Evolutionary conservation across 192 early-diverging fungal species (phyloP).

Genomic region (Glomus cerebriforme): DNA sequence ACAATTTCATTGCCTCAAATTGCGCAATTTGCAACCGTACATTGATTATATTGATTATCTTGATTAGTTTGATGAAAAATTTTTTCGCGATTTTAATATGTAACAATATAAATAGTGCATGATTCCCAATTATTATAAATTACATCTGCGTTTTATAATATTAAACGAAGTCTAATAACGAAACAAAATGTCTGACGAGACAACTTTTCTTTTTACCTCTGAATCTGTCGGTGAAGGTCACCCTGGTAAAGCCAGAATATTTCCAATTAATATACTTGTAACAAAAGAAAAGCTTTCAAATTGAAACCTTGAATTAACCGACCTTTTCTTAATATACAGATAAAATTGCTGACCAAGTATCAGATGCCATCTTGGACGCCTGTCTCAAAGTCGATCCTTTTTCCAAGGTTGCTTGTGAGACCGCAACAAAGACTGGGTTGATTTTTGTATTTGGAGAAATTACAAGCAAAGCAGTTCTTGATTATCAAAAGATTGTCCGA

Average conservation of each 20-base stretch:
- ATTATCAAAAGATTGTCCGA: slow-evolving; percentile 99
- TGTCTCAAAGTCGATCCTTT: slow-evolving; percentile 90
- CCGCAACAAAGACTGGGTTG: slow-evolving; percentile 99
- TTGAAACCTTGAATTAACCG: neutral
- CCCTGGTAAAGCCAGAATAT: slow-evolving; percentile 72
- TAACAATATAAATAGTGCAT: too few species aligned
- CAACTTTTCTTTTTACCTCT: slow-evolving; percentile 99
- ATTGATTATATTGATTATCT: too few species aligned
- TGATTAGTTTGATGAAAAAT: too few species aligned
- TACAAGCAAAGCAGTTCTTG: slow-evolving; percentile 95
- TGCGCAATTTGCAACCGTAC: too few species aligned
- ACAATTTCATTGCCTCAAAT: too few species aligned
- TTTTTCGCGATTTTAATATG: too few species aligned
- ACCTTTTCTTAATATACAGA: slow-evolving; percentile 50
- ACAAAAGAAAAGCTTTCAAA: too few species aligned
- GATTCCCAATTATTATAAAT: too few species aligned
- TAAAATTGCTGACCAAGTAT: slow-evolving; percentile 99
- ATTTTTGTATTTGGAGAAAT: slow-evolving; percentile 99
- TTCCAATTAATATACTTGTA: too few species aligned
- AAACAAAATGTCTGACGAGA: slow-evolving; percentile 40
- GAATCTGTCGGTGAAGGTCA: slow-evolving; percentile 99
- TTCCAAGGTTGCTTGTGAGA: slow-evolving; percentile 99
- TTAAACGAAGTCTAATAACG: too few species aligned
- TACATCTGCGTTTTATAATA: too few species aligned
- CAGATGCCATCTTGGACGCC: slow-evolving; percentile 98